Base-by-base conservation (phyloP, 2,329 filamentous ascomycete species). In the Fusarium neocosmosporiellum region DNA sequence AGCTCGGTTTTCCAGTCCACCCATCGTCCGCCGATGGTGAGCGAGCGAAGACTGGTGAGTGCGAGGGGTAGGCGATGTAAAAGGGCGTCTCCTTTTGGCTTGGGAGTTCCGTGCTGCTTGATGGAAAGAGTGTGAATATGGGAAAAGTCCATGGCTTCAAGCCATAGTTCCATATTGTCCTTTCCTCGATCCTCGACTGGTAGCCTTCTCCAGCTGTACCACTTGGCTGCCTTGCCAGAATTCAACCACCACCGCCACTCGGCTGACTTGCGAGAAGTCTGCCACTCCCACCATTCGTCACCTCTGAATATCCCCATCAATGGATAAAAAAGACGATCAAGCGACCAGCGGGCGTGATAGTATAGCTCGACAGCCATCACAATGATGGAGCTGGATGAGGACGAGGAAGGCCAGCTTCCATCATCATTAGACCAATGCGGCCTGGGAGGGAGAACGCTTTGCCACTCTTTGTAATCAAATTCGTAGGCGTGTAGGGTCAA, bases 121-220 rank as follows among this genome's bases (percentile, higher is more conserved):
- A 73, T 66, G 7, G 55, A 31, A 2, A 73, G 27, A 2, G 54
- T 66, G 6, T 69, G 67, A 1, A 73, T 34, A 3, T 71, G n/a
- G 0, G 71, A 73, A 33, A 73, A 73, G 43, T 73, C 67, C 70
- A 73, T 73, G 2, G 43, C 64, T 24, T 69, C 63, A 3, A 73
- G 39, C 71, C 71, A 73, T 5, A 68, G 64, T 14, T 68, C 53
- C 11, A 62, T 50, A 14, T 73, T 70, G 7, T 73, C 43, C 39
- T 58, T 73, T 5, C 6, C 59, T 27, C 48, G 37, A 43, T 59
- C 53, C 11, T 62, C 37, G 18, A 3, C 7, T 4, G 61, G n/a
- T 1, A 55, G 6, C 13, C 63, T 8, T 22, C 67, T 58, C 14
- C 48, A 54, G 3, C 43, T 20, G 2, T 65, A 65, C 67, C 66